Conservation (phyloP, 2,329 filamentous ascomycete genomes). For the Aspergillus persii region DNA sequence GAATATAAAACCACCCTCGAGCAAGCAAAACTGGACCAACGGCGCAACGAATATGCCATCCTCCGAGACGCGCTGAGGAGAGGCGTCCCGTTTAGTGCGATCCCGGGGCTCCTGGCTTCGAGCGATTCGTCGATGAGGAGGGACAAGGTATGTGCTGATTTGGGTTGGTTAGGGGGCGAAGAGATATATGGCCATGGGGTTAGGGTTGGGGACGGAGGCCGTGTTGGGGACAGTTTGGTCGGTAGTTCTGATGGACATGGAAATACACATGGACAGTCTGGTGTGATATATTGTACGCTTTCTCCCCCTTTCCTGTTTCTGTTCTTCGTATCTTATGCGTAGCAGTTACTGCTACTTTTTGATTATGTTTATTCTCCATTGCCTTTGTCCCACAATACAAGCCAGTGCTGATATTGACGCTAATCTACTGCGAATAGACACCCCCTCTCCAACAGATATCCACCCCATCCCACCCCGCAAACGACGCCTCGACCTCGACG, state of each 20-base stretch:
- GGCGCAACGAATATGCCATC: slow-evolving; percentile 9
- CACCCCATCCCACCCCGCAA: not conserved
- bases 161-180: not conserved
- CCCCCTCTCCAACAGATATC: not conserved
- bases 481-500: slow-evolving; percentile 3
- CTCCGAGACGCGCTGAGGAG: slow-evolving; percentile 6
- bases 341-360: no score
- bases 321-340: no score
- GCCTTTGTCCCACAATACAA: no score
- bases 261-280: not conserved
- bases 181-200: not conserved
- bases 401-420: no score
- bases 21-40: slow-evolving; percentile 6
- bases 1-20: slow-evolving; percentile 8
- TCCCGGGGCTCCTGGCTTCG: slow-evolving; percentile 5
- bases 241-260: no score
- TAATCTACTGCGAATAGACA: not conserved
- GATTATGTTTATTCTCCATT: no score
- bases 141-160: not conserved
- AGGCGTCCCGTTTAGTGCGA: not conserved
- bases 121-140: not conserved
- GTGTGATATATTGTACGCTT: not conserved
- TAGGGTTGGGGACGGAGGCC: not conserved
- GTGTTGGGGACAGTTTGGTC: not conserved
- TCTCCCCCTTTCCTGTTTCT: not conserved